phyloP scores from a whole-genome alignment of 257 asterid species.

The Fraxinus excelsior region DNA sequence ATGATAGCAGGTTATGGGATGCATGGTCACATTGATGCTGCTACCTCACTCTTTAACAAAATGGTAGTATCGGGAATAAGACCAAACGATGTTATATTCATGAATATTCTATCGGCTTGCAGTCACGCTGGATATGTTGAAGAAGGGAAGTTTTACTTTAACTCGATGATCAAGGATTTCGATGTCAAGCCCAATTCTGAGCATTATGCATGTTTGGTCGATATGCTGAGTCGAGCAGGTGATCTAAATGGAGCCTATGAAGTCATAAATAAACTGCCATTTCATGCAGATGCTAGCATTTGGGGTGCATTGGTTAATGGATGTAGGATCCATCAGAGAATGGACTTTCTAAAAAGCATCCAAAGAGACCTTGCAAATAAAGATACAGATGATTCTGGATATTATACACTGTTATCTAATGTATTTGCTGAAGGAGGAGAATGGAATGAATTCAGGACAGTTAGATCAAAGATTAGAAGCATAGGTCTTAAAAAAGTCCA shows the following conservation, averaged over 20 bases:
- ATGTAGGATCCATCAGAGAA: constrained; percentile 74
- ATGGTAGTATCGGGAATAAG: constrained; percentile 65
- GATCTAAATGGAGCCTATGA: constrained; percentile 68
- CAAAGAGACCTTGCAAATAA: constrained; percentile 41
- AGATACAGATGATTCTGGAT: constrained; percentile 73
- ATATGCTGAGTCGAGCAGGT: constrained; percentile 83
- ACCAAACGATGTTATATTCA: constrained; percentile 72
- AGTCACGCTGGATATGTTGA: constrained; percentile 79
- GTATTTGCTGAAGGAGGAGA: constrained; percentile 78
- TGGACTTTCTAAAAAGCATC: constrained; percentile 64
- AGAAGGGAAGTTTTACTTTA: constrained; percentile 66
- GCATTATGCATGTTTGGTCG: constrained; percentile 87
- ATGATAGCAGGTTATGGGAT: constrained; percentile 78
- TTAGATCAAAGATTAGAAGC: constrained; percentile 61
- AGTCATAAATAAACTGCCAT: constrained; percentile 63
- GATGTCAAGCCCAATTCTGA: constrained; percentile 61
- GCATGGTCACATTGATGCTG: constrained; percentile 68
- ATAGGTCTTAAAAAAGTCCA: constrained; percentile 59
- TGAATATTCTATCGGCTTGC: constrained; percentile 79
- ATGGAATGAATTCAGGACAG: constrained; percentile 56
- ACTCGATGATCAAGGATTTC: constrained; percentile 53
- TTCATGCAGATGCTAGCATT: constrained; percentile 57
- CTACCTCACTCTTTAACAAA: constrained; percentile 49
- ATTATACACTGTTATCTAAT: constrained; percentile 62
- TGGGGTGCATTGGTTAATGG: constrained; percentile 88